Conservation (phyloP, 1,139 yeast genomes). For the Kurtzmaniella quercitrusa region DNA sequence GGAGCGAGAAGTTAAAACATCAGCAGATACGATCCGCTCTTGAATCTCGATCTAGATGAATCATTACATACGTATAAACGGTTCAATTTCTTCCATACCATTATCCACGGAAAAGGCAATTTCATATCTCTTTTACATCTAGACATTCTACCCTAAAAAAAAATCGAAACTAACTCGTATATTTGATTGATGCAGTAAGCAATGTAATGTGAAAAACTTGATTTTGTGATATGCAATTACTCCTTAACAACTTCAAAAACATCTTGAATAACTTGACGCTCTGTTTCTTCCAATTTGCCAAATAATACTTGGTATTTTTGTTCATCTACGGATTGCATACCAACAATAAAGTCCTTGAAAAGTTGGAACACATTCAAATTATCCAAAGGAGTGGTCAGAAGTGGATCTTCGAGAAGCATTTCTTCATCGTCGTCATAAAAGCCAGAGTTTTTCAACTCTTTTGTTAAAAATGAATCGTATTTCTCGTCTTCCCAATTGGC, state of each 20-base stretch:
- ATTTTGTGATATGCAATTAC: conserved; percentile 1
- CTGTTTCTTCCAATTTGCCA: conserved; percentile 12
- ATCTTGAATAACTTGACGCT: conserved; percentile 8
- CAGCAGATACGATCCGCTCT: too few species aligned
- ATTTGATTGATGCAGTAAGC: neutral
- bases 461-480: conserved; percentile 13
- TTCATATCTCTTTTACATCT: neutral
- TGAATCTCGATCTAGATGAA: too few species aligned
- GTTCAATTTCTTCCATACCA: too few species aligned
- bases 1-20: too few species aligned
- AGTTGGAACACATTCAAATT: conserved; percentile 54
- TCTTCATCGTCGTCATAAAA: conserved; percentile 48
- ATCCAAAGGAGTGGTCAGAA: conserved; percentile 76
- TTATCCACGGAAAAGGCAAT: too few species aligned
- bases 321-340: conserved; percentile 9
- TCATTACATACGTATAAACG: too few species aligned
- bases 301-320: conserved; percentile 12
- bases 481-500: conserved; percentile 38
- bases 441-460: conserved; percentile 32
- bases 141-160: neutral
- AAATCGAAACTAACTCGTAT: neutral
- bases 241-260: conserved; percentile 9
- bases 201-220: neutral
- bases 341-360: conserved; percentile 11
- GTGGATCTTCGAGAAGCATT: conserved; percentile 73